Evolutionary conservation across 208 protist species (phyloP), one percentile per base, ranked within the genome.

Genomic region (Angomonas deanei): DNA sequence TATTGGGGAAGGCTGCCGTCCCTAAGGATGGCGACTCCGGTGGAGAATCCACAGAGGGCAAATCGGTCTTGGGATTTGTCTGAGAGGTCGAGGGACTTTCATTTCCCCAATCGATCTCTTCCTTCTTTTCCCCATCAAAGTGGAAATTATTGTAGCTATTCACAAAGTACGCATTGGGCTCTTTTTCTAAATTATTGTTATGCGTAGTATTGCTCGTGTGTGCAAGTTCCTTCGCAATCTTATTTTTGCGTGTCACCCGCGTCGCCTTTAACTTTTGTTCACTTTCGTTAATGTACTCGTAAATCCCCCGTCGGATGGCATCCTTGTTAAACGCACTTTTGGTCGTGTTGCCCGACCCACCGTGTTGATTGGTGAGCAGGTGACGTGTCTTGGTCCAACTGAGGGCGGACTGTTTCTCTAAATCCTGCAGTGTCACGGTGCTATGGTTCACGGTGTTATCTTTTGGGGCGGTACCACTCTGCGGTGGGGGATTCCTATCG

Each of bases 231-330:
- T 28, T 53, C 6, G 47, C n/a, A 24, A 3, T 8, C n/a, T 56
- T 33, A 11, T 8, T 8, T 23, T 56, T 56, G 8, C 42, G 42
- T 5, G 42, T 50, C 8, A 50, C 42, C 5, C 42, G 42, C 8
- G 3, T 26, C 17, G 42, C 3, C 17, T 5, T 50, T n/a, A 50
- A 50, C 4, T 50, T 50, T n/a, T 50, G 13, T 23, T 50, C 42
- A n/a, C 42, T 50, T 50, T 50, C 42, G 42, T 50, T 50, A 50
- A 50, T 50, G 15, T 50, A 50, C 5, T 50, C 17, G 23, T 50
- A 50, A 23, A 50, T 50, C 4, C 15, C 8, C 42, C 23, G 13
- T 50, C 42, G 42, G 3, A 50, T 50, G 15, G 42, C 13, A 19
- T 50, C 42, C 42, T 50, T 50, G 42, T 50, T 13, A 50, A 50